Percentiles rank a stretch among this genome's conserved stretches.
phyloP scores from a whole-genome alignment of 441 rosid genomes.

The Capsella rubella region DNA sequence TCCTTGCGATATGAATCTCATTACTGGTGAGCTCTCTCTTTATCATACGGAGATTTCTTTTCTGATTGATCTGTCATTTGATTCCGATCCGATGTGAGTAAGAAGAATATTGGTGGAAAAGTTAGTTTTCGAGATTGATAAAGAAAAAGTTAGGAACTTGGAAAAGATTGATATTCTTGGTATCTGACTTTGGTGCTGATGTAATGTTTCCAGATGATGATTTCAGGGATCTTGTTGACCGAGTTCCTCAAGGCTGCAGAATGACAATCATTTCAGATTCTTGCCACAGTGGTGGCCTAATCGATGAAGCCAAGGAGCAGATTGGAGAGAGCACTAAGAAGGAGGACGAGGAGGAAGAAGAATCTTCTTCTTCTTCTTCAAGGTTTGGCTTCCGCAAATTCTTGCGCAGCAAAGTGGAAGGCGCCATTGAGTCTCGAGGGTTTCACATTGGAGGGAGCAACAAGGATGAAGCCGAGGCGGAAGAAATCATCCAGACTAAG shows the following conservation, averaged over 20 bases:
- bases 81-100: neutral
- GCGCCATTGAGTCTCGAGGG: slow-evolving; percentile 72
- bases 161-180: neutral
- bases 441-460: slow-evolving; percentile 67
- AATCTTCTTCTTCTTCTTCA: slow-evolving; percentile 51
- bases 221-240: slow-evolving; percentile 87
- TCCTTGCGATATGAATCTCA: slow-evolving; percentile 95
- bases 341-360: slow-evolving; percentile 40
- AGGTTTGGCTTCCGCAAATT: slow-evolving; percentile 63
- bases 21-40: slow-evolving; percentile 59
- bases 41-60: neutral
- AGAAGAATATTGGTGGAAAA: slow-evolving; percentile 10
- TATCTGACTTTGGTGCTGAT: slow-evolving; percentile 18
- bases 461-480: slow-evolving; percentile 33
- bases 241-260: slow-evolving; percentile 66
- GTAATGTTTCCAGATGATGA: slow-evolving; percentile 67
- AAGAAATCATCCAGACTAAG: slow-evolving; percentile 48
- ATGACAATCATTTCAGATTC: slow-evolving; percentile 87
- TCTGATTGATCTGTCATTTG: slow-evolving; percentile 3
- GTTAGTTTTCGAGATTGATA: neutral
- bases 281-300: slow-evolving; percentile 93
- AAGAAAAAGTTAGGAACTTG: too few relatives aligned
- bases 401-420: slow-evolving; percentile 59
- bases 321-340: slow-evolving; percentile 84
- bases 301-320: slow-evolving; percentile 91